Evolutionary conservation across 2,329 filamentous ascomycete species (phyloP).

Genomic region (Seiridium cupressi): DNA sequence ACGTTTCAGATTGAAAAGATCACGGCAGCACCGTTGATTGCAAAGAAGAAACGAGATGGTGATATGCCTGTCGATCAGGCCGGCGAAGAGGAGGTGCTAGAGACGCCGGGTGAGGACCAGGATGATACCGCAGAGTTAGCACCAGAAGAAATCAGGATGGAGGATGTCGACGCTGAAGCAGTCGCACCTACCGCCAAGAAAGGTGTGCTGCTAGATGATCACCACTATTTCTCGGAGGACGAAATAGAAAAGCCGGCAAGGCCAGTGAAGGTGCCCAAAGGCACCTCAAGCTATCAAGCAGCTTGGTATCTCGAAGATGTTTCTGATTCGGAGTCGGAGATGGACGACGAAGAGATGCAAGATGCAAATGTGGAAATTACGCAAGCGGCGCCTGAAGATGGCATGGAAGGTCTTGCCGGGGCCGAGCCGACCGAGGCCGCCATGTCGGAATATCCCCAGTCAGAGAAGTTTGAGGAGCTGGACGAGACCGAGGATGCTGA

Average conservation of each 20-base stretch:
- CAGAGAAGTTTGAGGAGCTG: constrained; percentile 84
- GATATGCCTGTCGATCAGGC: constrained; percentile 67
- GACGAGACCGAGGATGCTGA: constrained; percentile 78
- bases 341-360: constrained; percentile 48
- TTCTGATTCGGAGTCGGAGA: not conserved
- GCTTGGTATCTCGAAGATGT: constrained; percentile 77
- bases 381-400: constrained; percentile 72
- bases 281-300: constrained; percentile 82
- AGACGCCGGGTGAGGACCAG: constrained; percentile 72
- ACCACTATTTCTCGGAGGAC: constrained; percentile 96
- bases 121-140: constrained; percentile 83
- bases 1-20: constrained; percentile 92
- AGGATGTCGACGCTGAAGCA: constrained; percentile 42
- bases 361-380: constrained; percentile 36
- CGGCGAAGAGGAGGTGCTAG: constrained; percentile 57
- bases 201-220: constrained; percentile 90
- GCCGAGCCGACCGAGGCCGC: constrained; percentile 73
- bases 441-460: constrained; percentile 88
- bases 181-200: constrained; percentile 59
- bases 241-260: constrained; percentile 63
- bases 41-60: constrained; percentile 60
- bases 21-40: constrained; percentile 67
- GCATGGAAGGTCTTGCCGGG: constrained; percentile 66
- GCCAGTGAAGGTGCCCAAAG: constrained; percentile 80
- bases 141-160: constrained; percentile 81